Evolutionary conservation across 148 eudicot species (phyloP).

Genomic region (Dysphania ambrosioides): DNA sequence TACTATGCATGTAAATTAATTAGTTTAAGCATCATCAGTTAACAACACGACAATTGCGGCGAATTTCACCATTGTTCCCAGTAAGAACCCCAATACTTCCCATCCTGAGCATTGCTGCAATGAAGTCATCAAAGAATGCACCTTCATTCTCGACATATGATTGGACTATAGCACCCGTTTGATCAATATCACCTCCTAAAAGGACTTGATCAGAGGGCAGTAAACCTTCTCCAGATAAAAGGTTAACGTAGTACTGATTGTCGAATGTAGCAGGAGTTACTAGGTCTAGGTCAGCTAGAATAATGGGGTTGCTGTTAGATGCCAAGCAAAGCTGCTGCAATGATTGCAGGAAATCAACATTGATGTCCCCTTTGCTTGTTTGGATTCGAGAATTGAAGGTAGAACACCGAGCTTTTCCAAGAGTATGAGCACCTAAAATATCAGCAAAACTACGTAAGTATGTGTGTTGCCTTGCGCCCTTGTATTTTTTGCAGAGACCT

Average conservation of each 20-base stretch:
- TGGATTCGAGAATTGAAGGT: conserved; percentile 55
- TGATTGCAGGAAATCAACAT: conserved; percentile 48
- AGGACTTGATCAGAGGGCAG: conserved; percentile 68
- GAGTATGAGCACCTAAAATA: conserved; percentile 69
- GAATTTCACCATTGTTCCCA: conserved; percentile 50
- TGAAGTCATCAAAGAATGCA: conserved; percentile 57
- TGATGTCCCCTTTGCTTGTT: conserved; percentile 34
- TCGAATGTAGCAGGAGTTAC: conserved; percentile 66
- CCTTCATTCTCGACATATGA: conserved; percentile 41
- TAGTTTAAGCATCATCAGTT: conserved; percentile 25
- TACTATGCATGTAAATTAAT: neutral
- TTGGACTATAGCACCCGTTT: conserved; percentile 37
- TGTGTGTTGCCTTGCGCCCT: too few species aligned
- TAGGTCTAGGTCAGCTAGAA: conserved; percentile 57
- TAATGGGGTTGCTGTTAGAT: conserved; percentile 22
- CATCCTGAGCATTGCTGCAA: conserved; percentile 62
- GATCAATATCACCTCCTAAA: conserved; percentile 30
- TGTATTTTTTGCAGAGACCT: too few species aligned
- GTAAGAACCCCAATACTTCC: conserved; percentile 45
- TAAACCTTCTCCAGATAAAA: conserved; percentile 68
- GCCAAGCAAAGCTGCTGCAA: conserved; percentile 55
- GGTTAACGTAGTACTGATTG: conserved; percentile 72
- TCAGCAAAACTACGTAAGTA: neutral
- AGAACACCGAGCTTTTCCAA: conserved; percentile 84
- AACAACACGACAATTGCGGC: conserved; percentile 51